phyloP scores from a whole-genome alignment of 2,329 filamentous ascomycete species.

The Colletotrichum sojae region DNA sequence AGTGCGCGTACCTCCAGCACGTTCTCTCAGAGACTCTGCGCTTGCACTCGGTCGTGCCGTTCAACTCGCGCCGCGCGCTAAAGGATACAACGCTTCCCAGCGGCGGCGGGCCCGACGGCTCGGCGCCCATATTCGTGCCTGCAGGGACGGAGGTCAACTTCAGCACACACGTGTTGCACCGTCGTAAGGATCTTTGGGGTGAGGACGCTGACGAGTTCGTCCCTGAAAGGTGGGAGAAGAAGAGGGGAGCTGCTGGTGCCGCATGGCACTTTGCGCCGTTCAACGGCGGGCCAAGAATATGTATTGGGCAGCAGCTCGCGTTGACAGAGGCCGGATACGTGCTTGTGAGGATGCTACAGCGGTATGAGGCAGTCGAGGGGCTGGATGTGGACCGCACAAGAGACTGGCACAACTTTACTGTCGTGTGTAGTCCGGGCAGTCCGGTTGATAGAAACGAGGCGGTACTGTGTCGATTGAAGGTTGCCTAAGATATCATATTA shows the following conservation, averaged over 20 bases:
- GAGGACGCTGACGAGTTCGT: conserved; percentile 52
- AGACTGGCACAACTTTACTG: conserved; percentile 32
- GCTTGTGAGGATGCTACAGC: conserved; percentile 44
- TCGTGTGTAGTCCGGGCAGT: conserved; percentile 30
- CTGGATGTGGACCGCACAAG: conserved; percentile 21
- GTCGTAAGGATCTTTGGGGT: conserved; percentile 53
- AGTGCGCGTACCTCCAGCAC: conserved; percentile 45
- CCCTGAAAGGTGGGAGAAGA: conserved; percentile 55
- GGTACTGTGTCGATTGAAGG: conserved; percentile 23
- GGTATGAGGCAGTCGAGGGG: conserved; percentile 41
- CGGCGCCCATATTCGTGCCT: conserved; percentile 48
- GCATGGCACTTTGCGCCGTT: conserved; percentile 54
- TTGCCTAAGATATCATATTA: not conserved
- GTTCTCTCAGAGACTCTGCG: conserved; percentile 49
- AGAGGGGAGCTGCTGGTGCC: conserved; percentile 36
- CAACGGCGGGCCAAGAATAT: conserved; percentile 54
- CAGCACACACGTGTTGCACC: conserved; percentile 49
- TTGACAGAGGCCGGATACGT: conserved; percentile 46
- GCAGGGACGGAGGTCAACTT: conserved; percentile 49
- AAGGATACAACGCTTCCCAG: conserved; percentile 51
- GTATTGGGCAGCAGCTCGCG: conserved; percentile 53
- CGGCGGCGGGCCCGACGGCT: conserved; percentile 54
- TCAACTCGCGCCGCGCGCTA: conserved; percentile 50
- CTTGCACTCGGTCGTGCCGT: conserved; percentile 52
- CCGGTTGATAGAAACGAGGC: conserved; percentile 30